Percentiles rank a stretch among this genome's conserved stretches.
These are phyloP conservation scores for Pelargonium citronellum DNA, from an alignment of 441 rosid genomes.

Conservation along the genomic window DNA sequence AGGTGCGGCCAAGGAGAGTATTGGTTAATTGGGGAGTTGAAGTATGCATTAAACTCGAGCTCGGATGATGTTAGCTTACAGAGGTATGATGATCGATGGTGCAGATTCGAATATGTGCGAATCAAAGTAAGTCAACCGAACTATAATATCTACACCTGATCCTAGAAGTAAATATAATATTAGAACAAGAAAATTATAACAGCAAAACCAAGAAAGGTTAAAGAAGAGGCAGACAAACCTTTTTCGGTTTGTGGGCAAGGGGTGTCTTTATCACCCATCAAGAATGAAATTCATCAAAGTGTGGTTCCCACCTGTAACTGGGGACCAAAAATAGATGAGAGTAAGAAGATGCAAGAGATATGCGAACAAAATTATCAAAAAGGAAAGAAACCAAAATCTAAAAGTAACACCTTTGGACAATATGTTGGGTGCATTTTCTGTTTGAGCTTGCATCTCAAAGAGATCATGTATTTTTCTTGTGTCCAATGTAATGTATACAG, in stretches of 20 bases:
- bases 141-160: background rate
- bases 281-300: slow-evolving; percentile 30
- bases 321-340: slow-evolving; percentile 33
- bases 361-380: slow-evolving; percentile 19
- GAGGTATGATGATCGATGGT: background rate
- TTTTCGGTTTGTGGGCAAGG: slow-evolving; percentile 50
- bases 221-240: slow-evolving; percentile 40
- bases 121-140: no score
- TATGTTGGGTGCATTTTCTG: slow-evolving; percentile 11
- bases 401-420: slow-evolving; percentile 16
- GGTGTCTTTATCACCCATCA: slow-evolving; percentile 50
- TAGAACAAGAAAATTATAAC: background rate
- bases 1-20: no score
- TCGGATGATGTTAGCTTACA: background rate
- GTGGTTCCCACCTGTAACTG: slow-evolving; percentile 53
- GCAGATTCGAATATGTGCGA: no score
- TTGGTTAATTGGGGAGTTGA: background rate
- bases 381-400: slow-evolving; percentile 25
- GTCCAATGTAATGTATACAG: no score
- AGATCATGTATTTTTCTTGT: background rate
- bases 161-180: background rate
- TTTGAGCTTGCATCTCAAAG: slow-evolving; percentile 12
- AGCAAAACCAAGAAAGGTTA: slow-evolving; percentile 10
- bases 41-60: background rate
- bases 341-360: slow-evolving; percentile 24